phyloP scores from a whole-genome alignment of 139 green algal species.

The Coccomyxa sp. region DNA sequence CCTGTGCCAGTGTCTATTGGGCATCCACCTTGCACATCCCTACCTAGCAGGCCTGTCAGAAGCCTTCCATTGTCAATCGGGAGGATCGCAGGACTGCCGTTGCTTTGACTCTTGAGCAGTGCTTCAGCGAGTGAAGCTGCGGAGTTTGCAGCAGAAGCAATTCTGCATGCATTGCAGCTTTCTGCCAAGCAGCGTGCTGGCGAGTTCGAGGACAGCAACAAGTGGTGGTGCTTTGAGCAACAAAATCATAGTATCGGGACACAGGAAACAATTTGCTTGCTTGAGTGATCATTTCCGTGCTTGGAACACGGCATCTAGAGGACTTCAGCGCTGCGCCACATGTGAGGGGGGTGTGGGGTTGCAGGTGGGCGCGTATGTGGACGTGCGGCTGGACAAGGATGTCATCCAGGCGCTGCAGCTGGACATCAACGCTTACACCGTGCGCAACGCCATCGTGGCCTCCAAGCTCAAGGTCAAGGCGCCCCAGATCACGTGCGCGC shows the following conservation, averaged over 20 bases:
- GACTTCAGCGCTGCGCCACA: too few relatives aligned
- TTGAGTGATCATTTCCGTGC: too few relatives aligned
- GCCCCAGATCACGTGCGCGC: slow-evolving; percentile 40
- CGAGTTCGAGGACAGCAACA: too few relatives aligned
- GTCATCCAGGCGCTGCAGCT: slow-evolving; percentile 68
- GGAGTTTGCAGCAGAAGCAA: too few relatives aligned
- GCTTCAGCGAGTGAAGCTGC: not conserved
- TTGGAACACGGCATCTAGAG: too few relatives aligned
- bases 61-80: not conserved
- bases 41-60: not conserved
- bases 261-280: too few relatives aligned
- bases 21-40: slow-evolving; percentile 55
- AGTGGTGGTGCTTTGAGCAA: too few relatives aligned
- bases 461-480: slow-evolving; percentile 71
- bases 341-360: too few relatives aligned
- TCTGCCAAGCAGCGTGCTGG: too few relatives aligned
- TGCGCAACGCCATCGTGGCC: slow-evolving; percentile 12
- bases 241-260: too few relatives aligned
- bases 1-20: slow-evolving; percentile 7
- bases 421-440: slow-evolving; percentile 36
- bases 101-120: not conserved
- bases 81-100: not conserved
- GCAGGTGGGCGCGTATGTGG: too few relatives aligned
- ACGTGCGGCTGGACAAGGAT: slow-evolving; percentile 53
- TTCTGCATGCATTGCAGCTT: too few relatives aligned